Evolutionary conservation across 306 rosid species (phyloP).

Genomic region (Spatholobus suberectus): DNA sequence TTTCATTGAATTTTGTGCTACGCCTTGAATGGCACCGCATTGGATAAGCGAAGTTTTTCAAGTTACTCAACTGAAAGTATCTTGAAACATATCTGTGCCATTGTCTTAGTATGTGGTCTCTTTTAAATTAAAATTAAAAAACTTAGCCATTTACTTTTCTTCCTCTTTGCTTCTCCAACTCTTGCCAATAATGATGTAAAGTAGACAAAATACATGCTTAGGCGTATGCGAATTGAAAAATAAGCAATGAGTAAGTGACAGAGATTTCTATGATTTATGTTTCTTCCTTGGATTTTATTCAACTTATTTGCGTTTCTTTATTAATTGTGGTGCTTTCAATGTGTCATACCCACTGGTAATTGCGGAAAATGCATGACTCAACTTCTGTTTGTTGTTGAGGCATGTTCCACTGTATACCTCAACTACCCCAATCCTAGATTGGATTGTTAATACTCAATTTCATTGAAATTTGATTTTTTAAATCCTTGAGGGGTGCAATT

Average conservation of each 20-base stretch:
- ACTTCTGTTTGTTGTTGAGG: conserved; percentile 43
- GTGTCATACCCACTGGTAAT: conserved; percentile 39
- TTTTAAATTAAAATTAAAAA: background rate
- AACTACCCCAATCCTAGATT: conserved; percentile 42
- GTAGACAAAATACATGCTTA: conserved; percentile 8
- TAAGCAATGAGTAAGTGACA: conserved; percentile 28
- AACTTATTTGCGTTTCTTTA: conserved; percentile 22
- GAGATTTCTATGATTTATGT: conserved; percentile 36
- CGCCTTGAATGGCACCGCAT: background rate
- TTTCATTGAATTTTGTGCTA: conserved; percentile 29
- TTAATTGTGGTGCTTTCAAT: conserved; percentile 47
- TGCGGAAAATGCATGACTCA: conserved; percentile 23
- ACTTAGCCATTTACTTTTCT: conserved; percentile 1
- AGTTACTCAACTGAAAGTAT: background rate
- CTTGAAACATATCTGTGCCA: background rate
- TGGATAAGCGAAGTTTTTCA: background rate
- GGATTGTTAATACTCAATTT: conserved; percentile 13
- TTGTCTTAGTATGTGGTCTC: background rate
- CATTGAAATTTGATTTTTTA: background rate
- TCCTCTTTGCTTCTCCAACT: background rate
- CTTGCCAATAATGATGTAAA: conserved; percentile 28
- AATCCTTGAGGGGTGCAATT: background rate
- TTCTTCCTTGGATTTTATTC: conserved; percentile 36
- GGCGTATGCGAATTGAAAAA: conserved; percentile 12
- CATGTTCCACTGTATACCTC: conserved; percentile 22